Evolutionary conservation across 306 rosid genomes (phyloP).

Genomic region (Trifolium pratense): DNA sequence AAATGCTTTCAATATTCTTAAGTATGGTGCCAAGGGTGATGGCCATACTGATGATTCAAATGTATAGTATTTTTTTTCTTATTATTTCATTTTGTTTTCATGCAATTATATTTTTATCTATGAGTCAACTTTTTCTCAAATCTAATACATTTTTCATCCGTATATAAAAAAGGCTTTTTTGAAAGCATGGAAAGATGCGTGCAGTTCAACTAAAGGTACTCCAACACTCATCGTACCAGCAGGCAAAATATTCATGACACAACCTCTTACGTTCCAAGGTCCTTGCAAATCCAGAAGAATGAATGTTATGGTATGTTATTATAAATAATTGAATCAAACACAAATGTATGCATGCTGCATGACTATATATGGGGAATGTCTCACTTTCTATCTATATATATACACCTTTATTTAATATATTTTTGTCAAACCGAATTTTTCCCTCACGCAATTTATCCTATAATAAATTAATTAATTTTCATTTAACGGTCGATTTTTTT

Average conservation of each 20-base stretch:
- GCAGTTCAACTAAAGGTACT: conserved; percentile 33
- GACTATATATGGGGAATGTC: background rate
- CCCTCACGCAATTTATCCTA: background rate
- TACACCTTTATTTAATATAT: background rate
- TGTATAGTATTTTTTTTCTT: background rate
- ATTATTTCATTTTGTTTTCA: background rate
- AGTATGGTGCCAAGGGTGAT: conserved; percentile 10
- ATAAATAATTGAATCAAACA: background rate
- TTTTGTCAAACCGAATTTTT: too few relatives aligned
- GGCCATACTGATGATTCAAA: conserved; percentile 12
- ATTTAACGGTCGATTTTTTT: background rate
- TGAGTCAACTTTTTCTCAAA: background rate
- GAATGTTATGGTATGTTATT: too few relatives aligned
- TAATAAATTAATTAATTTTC: background rate
- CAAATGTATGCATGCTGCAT: background rate
- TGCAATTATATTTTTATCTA: background rate
- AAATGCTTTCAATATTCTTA: background rate
- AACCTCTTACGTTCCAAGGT: conserved; percentile 50
- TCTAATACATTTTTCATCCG: background rate
- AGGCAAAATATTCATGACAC: conserved; percentile 50
- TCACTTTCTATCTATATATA: background rate
- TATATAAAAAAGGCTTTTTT: conserved; percentile 50
- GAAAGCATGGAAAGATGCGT: conserved; percentile 55
- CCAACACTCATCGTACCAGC: conserved; percentile 49
- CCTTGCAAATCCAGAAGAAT: conserved; percentile 54